Conservation (phyloP, 441 rosid species). For the Geranium incanum region DNA sequence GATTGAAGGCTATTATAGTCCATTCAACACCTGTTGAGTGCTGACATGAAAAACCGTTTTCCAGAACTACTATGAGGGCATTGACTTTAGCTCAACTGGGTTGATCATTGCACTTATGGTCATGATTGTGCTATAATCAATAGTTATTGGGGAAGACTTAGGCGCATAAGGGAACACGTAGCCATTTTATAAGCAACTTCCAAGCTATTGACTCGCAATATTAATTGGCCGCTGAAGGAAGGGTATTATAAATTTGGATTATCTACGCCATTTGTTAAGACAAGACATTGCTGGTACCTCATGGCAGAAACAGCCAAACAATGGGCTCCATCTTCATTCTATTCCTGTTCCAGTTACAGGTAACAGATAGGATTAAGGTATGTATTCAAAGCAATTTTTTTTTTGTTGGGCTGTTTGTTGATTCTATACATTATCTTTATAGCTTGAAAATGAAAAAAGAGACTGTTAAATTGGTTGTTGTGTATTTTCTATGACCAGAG, state of each 20-base stretch:
- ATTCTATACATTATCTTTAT: too few relatives aligned
- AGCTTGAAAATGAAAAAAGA: too few relatives aligned
- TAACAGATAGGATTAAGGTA: not conserved
- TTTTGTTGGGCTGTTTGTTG: too few relatives aligned
- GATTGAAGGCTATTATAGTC: conserved; percentile 25
- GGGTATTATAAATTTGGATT: not conserved
- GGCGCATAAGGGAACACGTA: not conserved
- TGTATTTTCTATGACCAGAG: too few relatives aligned
- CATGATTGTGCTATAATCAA: conserved; percentile 14
- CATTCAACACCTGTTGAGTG: conserved; percentile 12
- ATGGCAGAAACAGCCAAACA: not conserved
- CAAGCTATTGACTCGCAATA: not conserved
- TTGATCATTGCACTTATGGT: not conserved
- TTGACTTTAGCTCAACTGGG: conserved; percentile 22
- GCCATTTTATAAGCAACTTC: not conserved
- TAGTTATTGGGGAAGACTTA: conserved; percentile 13
- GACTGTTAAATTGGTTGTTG: too few relatives aligned
- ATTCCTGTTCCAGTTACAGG: not conserved
- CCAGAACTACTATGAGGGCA: conserved; percentile 6
- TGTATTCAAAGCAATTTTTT: too few relatives aligned
- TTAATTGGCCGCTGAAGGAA: not conserved
- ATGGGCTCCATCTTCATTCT: conserved; percentile 1
- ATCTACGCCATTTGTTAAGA: not conserved
- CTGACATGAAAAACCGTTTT: conserved; percentile 12
- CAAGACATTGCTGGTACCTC: conserved; percentile 5